These are phyloP conservation scores for Centella asiatica DNA, from an alignment of 129 eudicot genomes.

Conservation along the genomic window DNA sequence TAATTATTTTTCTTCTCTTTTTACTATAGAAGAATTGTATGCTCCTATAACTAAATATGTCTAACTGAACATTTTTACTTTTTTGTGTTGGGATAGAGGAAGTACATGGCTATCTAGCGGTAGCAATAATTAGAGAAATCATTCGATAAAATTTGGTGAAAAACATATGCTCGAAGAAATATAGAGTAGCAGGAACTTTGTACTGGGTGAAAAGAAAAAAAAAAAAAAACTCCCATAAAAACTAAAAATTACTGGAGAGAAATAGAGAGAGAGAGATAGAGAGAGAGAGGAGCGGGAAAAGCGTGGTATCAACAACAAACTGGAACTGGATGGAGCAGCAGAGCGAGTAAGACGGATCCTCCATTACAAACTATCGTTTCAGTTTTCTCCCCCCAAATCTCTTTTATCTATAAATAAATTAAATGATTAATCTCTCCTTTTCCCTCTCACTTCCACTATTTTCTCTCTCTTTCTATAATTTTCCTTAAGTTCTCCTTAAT, in stretches of 20 bases:
- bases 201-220: background rate
- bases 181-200: too few species aligned
- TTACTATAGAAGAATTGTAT: too few species aligned
- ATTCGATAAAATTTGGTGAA: too few species aligned
- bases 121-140: too few species aligned
- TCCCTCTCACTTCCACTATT: constrained; percentile 6
- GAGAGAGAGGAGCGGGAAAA: background rate
- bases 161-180: too few species aligned
- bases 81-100: too few species aligned
- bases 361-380: constrained; percentile 17
- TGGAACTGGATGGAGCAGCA: background rate
- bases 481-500: too few species aligned
- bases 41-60: too few species aligned
- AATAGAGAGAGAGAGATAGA: background rate
- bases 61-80: too few species aligned
- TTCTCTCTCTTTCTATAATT: too few species aligned
- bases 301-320: background rate
- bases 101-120: too few species aligned
- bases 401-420: background rate
- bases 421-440: background rate
- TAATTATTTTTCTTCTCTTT: too few species aligned
- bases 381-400: background rate
- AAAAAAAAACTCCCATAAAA: background rate
- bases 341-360: constrained; percentile 26
- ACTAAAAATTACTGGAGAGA: background rate